Base-by-base conservation (phyloP, 2,329 filamentous ascomycete genomes). In the Alternaria viburni region DNA sequence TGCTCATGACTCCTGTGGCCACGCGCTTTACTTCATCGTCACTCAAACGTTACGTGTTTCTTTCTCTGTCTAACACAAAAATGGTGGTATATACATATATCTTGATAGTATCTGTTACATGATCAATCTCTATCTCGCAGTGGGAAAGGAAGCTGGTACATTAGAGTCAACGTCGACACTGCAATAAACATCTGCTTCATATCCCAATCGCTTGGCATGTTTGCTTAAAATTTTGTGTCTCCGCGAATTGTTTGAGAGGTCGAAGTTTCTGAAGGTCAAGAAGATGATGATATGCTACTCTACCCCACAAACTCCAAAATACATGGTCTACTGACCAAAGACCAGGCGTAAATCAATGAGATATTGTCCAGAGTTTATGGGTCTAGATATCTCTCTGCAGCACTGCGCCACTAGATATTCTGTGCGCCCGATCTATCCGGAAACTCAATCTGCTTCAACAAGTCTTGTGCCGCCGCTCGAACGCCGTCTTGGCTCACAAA, bases 1-100 rank as follows among this genome's bases (percentile, higher is more conserved):
- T 60, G 50, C 57, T 55, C 26, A 60, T 44, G 36, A 43, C 36
- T 28, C 55, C 3, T 15, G 36, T 30, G 57, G 51, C 51, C 23
- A 56, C 25, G 21, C 11, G 36, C 51, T 47, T 15, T 36, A 9
- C 47, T 50, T 19, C 36, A 17, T 55, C 56, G 17, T 55, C 13
- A 41, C 25, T 12, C 4, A 32, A 36, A 26, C 11, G 19, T 19
- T n/a, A 23, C 23, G 23, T 13, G 15, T 52, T 30, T 12, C 19
- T 58, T 43, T 17, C 10, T 1, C 47, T 25, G 11, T 15, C 4
- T 28, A 21, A 32, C n/a, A 46, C 6, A 8, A n/a, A n/a, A 25
- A 56, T 17, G 41, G 26, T 12, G 17, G 13, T 36, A 36, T 17
- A n/a, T 36, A 46, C 25, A 5, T 10, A 15, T 21, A 17, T 28